Evolutionary conservation across 192 early-diverging fungal species (phyloP).

Genomic region (Umbelopsis ramanniana): DNA sequence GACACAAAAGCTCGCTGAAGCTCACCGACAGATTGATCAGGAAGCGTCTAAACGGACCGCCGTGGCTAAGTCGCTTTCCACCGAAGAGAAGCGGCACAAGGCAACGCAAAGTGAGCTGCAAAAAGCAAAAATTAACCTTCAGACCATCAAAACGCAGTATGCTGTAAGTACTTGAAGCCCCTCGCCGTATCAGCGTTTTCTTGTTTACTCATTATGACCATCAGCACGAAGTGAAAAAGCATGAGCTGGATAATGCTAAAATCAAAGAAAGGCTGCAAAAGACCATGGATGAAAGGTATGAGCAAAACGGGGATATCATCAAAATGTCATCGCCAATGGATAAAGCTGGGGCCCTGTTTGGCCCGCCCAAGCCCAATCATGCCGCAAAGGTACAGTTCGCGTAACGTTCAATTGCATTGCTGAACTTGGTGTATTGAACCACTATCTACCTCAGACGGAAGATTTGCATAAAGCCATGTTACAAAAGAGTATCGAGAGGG

Average conservation of each 20-base stretch:
- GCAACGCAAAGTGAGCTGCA: constrained; percentile 51
- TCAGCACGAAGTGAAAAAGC: constrained; percentile 53
- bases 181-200: background rate
- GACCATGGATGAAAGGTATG: constrained; percentile 37
- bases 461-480: constrained; percentile 38
- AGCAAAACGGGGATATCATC: constrained; percentile 22
- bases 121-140: constrained; percentile 52
- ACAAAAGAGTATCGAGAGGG: constrained; percentile 41
- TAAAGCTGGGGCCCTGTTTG: constrained; percentile 35
- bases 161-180: constrained; percentile 38
- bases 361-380: constrained; percentile 30
- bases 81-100: constrained; percentile 19
- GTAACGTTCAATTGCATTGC: no score
- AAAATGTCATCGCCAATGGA: constrained; percentile 25
- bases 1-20: background rate
- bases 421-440: no score
- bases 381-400: constrained; percentile 21
- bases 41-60: constrained; percentile 6
- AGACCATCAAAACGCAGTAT: constrained; percentile 55
- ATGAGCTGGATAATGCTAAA: constrained; percentile 49
- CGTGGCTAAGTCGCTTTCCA: background rate
- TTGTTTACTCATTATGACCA: background rate
- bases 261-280: constrained; percentile 50
- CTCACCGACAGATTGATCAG: constrained; percentile 26
- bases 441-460: background rate